Percentiles rank a stretch among this genome's conserved stretches.
Evolutionary conservation across 495 filamentous ascomycete genomes (phyloP).

Genomic region (Tuber calosporum): DNA sequence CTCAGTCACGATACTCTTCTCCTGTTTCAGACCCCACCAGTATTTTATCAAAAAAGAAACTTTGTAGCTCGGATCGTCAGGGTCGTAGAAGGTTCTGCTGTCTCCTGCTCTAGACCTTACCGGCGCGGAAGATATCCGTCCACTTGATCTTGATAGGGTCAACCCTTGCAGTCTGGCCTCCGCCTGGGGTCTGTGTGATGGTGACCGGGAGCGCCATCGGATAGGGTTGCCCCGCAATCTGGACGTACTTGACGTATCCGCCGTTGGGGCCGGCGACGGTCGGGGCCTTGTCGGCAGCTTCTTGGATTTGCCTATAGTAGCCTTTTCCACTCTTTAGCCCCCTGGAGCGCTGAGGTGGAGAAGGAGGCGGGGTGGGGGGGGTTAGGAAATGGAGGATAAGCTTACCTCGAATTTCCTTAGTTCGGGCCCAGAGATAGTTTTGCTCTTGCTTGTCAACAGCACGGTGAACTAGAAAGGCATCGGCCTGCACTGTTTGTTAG

Average conservation of each 20-base stretch:
- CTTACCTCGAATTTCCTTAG: slow-evolving; percentile 41
- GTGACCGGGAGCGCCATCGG: slow-evolving; percentile 40
- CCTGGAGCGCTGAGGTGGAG: neutral
- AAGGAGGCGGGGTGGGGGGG: neutral
- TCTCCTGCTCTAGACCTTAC: slow-evolving; percentile 21
- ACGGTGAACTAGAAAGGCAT: slow-evolving; percentile 41
- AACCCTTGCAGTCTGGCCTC: slow-evolving; percentile 38
- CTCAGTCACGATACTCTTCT: neutral
- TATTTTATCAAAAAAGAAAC: neutral
- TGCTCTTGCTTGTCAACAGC: slow-evolving; percentile 41
- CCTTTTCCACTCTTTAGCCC: slow-evolving; percentile 15
- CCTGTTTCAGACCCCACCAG: neutral
- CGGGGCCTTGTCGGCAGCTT: slow-evolving; percentile 39
- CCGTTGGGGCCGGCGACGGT: slow-evolving; percentile 25
- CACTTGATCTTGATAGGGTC: slow-evolving; percentile 40
- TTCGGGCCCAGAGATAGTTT: slow-evolving; percentile 39
- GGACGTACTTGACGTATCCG: slow-evolving; percentile 35
- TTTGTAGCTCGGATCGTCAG: neutral
- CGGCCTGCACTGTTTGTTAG: slow-evolving; percentile 26
- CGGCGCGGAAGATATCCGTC: slow-evolving; percentile 35
- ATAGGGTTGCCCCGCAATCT: slow-evolving; percentile 37
- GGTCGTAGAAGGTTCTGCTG: neutral
- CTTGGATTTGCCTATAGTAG: slow-evolving; percentile 40
- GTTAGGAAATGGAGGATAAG: slow-evolving; percentile 8
- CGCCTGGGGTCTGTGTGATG: slow-evolving; percentile 36